Base-by-base conservation (phyloP, 371 early-diverging fungal species). In the Mortierella sp. region DNA sequence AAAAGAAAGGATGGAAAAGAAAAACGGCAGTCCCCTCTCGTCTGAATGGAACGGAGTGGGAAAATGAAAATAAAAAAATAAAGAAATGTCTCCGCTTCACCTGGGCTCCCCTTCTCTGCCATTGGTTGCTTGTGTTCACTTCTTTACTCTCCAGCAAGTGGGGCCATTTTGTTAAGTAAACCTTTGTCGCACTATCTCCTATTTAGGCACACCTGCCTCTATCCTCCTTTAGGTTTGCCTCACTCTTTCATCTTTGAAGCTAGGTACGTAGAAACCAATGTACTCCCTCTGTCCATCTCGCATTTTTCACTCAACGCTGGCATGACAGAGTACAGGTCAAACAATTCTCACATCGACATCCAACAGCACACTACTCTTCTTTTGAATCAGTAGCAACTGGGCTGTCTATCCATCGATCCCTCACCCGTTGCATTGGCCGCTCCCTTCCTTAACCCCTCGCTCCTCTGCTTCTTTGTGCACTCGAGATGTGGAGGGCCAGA, bases 1-100 rank as follows among this genome's bases (percentile, higher is more conserved):
- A 73, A 52, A 73, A 75, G 60, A 60, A 73, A 45, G 75, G 72
- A n/a, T 11, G 14, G 76, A 74, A 26, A 42, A 70, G 75, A 70
- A n/a, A 19, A 42, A 26, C 16, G 74, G 4, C 60, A 50, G 50
- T 50, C 50, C 50, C 16, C 16, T 14, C 16, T 13, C 16, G 31
- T 28, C 26, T 26, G 26, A 58, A 14, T n/a, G n/a, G 28, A 26
- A 60, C 60, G 63, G 31, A 45, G 50, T 58, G 52, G 24, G 55
- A n/a, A 48, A 54, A 48, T 65, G 65, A 28, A 34, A 58, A 24
- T 24, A 60, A 16, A 63, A 34, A 60, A 16, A 38, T 38, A 31
- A 60, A 28, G 28, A 31, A 63, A 63, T 42, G 68, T 34, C 65
- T 65, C 65, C 65, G 65, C 65, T 16, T 65, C 38, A 68, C 68